A percentile compares a stretch with the other conserved stretches of the same genome.
Evolutionary conservation across 1,284 basidiomycete genomes (phyloP).

Genomic region (Irpex sp.): DNA sequence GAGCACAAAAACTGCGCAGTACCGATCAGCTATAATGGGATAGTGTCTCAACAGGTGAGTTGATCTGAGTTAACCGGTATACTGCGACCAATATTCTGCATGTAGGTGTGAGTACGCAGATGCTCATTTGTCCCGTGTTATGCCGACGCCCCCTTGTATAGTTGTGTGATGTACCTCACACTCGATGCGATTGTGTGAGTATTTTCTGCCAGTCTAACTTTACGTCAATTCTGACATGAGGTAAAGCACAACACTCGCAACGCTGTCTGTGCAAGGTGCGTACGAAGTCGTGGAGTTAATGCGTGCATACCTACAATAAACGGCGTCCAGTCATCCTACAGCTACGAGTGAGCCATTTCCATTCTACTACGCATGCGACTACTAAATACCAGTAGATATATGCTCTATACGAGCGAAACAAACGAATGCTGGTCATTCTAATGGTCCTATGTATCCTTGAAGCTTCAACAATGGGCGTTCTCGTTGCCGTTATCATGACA

Average conservation of each 20-base stretch:
- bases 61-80: not conserved
- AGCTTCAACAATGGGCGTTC: conserved; percentile 17
- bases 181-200: conserved; percentile 18
- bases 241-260: conserved; percentile 13
- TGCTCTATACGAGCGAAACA: conserved; percentile 21
- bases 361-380: not conserved
- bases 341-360: conserved; percentile 12
- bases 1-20: not conserved
- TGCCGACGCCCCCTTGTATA: not conserved
- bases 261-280: conserved; percentile 18
- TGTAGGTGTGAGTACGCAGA: not conserved
- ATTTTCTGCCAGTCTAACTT: not conserved
- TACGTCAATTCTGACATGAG: not conserved
- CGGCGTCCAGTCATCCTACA: conserved; percentile 15
- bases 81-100: not conserved
- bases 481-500: conserved; percentile 20
- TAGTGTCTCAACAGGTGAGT: not conserved
- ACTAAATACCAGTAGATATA: conserved; percentile 16
- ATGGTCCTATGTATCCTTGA: conserved; percentile 16
- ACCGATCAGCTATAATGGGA: not conserved
- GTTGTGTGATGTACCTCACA: conserved; percentile 15
- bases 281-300: not conserved
- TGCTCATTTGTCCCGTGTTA: not conserved
- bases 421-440: conserved; percentile 16
- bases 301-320: not conserved